Evolutionary conservation across 352 stramenopile genomes (phyloP).

Genomic region (Pythium sp.): DNA sequence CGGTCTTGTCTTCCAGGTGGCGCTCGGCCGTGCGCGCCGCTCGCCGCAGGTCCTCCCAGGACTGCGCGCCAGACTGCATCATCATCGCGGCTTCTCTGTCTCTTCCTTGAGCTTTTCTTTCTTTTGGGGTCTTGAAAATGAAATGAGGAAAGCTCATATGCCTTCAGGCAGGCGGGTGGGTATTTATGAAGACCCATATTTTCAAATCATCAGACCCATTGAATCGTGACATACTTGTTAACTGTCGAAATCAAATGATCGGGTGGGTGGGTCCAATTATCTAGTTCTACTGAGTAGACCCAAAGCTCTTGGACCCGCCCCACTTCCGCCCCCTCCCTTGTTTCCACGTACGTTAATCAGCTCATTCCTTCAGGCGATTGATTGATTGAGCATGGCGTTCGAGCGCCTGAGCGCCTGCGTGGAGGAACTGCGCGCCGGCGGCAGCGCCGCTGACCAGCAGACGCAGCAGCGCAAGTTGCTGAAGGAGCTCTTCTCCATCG

Average conservation of each 20-base stretch:
- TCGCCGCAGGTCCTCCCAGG: conserved; percentile 79
- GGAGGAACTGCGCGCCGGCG: conserved; percentile 40
- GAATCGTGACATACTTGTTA: neutral
- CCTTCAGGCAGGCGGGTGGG: neutral
- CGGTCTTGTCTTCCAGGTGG: conserved; percentile 81
- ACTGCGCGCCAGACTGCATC: conserved; percentile 34
- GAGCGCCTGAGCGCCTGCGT: conserved; percentile 46
- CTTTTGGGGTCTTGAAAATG: neutral
- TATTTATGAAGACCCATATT: neutral
- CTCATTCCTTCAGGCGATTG: neutral
- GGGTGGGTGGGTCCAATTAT: neutral
- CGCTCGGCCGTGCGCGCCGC: conserved; percentile 69
- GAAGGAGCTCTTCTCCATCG: conserved; percentile 53
- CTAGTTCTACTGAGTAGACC: neutral
- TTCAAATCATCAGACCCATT: neutral
- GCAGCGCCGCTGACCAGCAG: conserved; percentile 29
- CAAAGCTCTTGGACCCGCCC: neutral
- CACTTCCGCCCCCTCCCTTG: neutral
- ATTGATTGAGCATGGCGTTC: conserved; percentile 30
- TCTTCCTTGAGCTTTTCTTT: neutral
- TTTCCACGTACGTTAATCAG: neutral
- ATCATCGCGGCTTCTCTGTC: conserved; percentile 40
- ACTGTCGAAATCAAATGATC: neutral
- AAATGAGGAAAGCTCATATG: neutral
- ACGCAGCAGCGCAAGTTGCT: conserved; percentile 38